phyloP scores from a whole-genome alignment of 1,139 yeast species.

The Keqinozyma sinolaborantium region DNA sequence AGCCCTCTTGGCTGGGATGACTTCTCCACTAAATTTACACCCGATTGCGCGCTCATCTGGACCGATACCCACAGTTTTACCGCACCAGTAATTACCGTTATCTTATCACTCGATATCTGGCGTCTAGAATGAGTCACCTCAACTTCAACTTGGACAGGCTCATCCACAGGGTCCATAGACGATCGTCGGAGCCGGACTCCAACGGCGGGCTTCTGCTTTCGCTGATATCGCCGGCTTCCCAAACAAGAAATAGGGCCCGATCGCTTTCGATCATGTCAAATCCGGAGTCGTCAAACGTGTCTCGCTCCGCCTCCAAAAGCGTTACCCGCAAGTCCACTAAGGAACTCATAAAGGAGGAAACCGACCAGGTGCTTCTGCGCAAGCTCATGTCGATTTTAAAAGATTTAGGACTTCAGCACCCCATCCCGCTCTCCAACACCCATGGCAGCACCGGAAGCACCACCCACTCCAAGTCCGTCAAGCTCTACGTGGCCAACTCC shows the following conservation, averaged over 20 bases:
- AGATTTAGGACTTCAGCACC: slow-evolving; percentile 42
- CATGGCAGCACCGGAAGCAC: slow-evolving; percentile 9
- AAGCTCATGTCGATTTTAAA: slow-evolving; percentile 28
- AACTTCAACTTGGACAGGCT: slow-evolving; percentile 9
- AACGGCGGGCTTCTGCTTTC: slow-evolving; percentile 6
- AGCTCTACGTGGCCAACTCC: slow-evolving; percentile 36
- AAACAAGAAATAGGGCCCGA: slow-evolving; percentile 9
- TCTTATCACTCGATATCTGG: no score
- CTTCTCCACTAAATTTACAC: no score
- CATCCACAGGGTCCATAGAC: slow-evolving; percentile 12
- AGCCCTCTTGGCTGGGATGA: no score
- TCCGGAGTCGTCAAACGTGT: slow-evolving; percentile 9
- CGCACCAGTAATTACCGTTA: no score
- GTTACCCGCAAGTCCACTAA: slow-evolving; percentile 29
- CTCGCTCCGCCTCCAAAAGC: slow-evolving; percentile 17
- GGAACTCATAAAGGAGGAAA: slow-evolving; percentile 38
- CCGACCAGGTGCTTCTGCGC: slow-evolving; percentile 34
- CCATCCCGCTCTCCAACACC: slow-evolving; percentile 26
- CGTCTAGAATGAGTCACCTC: background rate
- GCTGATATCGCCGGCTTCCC: slow-evolving; percentile 1
- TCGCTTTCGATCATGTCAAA: slow-evolving; percentile 12
- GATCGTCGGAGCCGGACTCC: slow-evolving; percentile 14
- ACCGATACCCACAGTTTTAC: no score
- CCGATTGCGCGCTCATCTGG: no score
- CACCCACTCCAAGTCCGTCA: slow-evolving; percentile 24